Evolutionary conservation across 2,329 filamentous ascomycete genomes (phyloP).

Genomic region (Nothophoma quercina): DNA sequence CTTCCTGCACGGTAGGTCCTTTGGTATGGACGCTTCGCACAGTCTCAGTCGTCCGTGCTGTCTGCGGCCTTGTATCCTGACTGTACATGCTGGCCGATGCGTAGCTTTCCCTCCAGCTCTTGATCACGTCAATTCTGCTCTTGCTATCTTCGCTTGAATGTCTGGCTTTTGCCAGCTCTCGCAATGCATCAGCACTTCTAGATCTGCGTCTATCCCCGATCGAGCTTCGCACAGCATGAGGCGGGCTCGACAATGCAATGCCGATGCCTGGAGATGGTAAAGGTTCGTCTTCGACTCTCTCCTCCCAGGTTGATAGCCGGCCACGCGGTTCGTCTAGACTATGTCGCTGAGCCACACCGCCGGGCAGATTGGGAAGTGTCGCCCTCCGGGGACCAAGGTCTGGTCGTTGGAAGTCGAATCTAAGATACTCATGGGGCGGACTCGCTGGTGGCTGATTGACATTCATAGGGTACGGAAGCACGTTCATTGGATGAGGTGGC

Average conservation of each 20-base stretch:
- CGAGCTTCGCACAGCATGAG: conserved; percentile 22
- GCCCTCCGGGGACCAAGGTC: conserved; percentile 42
- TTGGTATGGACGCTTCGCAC: conserved; percentile 34
- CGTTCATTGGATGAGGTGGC: conserved; percentile 46
- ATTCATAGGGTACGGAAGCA: conserved; percentile 52
- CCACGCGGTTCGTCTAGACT: conserved; percentile 38
- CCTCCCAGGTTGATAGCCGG: conserved; percentile 38
- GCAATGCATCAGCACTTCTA: conserved; percentile 48
- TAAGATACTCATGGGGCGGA: conserved; percentile 46
- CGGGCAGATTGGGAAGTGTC: conserved; percentile 44
- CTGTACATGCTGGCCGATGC: conserved; percentile 44
- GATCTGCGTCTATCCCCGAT: conserved; percentile 44
- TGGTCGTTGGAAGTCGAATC: conserved; percentile 36
- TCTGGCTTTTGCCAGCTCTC: conserved; percentile 38
- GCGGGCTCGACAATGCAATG: conserved; percentile 45
- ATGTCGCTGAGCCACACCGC: conserved; percentile 34
- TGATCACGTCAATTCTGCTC: conserved; percentile 46
- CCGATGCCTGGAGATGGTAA: conserved; percentile 42
- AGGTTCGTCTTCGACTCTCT: conserved; percentile 37
- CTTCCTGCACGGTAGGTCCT: conserved; percentile 30
- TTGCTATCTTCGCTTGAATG: conserved; percentile 30
- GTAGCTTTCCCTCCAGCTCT: conserved; percentile 47
- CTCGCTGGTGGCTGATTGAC: conserved; percentile 49
- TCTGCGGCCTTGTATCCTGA: conserved; percentile 39
- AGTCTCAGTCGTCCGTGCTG: conserved; percentile 43